These are phyloP conservation scores for Bertia moriformis DNA, from an alignment of 2,329 filamentous ascomycete species.

Conservation along the genomic window DNA sequence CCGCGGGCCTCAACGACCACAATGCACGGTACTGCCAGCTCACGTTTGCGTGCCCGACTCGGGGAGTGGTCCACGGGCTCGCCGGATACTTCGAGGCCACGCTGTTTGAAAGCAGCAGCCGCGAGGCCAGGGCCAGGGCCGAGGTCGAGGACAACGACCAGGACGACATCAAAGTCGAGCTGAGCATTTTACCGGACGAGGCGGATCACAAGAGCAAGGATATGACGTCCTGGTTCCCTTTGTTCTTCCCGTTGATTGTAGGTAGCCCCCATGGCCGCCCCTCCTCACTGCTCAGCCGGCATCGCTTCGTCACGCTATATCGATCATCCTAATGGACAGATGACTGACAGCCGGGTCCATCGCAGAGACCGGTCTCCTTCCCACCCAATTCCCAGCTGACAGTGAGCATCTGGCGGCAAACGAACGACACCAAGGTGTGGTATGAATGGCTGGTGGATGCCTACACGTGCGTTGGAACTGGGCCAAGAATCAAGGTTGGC, in stretches of 20 bases:
- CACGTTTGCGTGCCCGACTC: conserved; percentile 62
- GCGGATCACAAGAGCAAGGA: conserved; percentile 88
- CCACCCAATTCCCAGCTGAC: conserved; percentile 74
- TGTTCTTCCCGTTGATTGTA: conserved; percentile 92
- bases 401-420: conserved; percentile 90
- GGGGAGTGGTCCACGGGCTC: conserved; percentile 78
- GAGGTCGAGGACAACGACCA: conserved; percentile 16
- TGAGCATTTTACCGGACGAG: conserved; percentile 81
- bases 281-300: conserved; percentile 1
- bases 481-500: conserved; percentile 48
- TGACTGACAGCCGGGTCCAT: conserved; percentile 5
- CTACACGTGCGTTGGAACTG: conserved; percentile 49
- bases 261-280: no score
- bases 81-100: conserved; percentile 94
- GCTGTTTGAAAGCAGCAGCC: conserved; percentile 51
- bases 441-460: conserved; percentile 96
- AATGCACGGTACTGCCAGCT: conserved; percentile 67
- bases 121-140: conserved; percentile 13
- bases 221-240: conserved; percentile 99
- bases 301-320: conserved; percentile 1
- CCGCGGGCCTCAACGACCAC: conserved; percentile 76
- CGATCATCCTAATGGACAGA: no score
- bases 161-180: conserved; percentile 58
- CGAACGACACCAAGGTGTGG: conserved; percentile 91
- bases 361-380: conserved; percentile 70